Evolutionary conservation across 345 rosid genomes (phyloP).

Genomic region (Odontarrhena argentea): DNA sequence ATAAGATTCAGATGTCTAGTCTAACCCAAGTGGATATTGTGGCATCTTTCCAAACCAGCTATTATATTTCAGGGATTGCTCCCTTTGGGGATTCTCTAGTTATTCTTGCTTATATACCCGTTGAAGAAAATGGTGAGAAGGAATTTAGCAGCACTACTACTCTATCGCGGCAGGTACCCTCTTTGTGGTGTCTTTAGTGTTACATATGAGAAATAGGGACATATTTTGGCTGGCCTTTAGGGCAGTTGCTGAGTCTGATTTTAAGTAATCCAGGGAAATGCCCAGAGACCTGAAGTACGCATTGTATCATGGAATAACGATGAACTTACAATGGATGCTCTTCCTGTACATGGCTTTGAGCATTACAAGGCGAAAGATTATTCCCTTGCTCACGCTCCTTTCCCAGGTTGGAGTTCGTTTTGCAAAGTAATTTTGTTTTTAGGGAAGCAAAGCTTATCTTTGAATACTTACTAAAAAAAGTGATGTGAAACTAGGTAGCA

Average conservation of each 20-base stretch:
- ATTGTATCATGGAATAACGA: conserved; percentile 92
- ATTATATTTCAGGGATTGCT: conserved; percentile 98
- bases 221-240: conserved; percentile 23
- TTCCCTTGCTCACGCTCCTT: conserved; percentile 96
- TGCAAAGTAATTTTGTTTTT: conserved; percentile 27
- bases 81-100: conserved; percentile 99
- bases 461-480: conserved; percentile 30
- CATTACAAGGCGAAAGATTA: conserved; percentile 98
- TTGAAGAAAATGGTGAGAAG: conserved; percentile 81
- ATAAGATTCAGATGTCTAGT: conserved; percentile 55
- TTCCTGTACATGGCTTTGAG: conserved; percentile 96
- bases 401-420: conserved; percentile 66
- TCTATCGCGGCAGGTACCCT: conserved; percentile 83
- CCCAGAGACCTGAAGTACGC: conserved; percentile 97
- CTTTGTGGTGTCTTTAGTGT: conserved; percentile 18
- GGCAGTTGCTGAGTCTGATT: conserved; percentile 32
- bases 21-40: conserved; percentile 89
- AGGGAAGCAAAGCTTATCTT: conserved; percentile 27
- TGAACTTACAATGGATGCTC: conserved; percentile 97
- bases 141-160: conserved; percentile 65
- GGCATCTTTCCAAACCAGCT: conserved; percentile 97
- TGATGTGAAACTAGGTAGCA: conserved; percentile 70
- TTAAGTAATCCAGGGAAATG: conserved; percentile 70
- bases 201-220: conserved; percentile 1
- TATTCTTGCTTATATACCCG: conserved; percentile 88